Conservation (phyloP, 2,329 filamentous ascomycete genomes). For the Knoxdaviesia proteae region DNA sequence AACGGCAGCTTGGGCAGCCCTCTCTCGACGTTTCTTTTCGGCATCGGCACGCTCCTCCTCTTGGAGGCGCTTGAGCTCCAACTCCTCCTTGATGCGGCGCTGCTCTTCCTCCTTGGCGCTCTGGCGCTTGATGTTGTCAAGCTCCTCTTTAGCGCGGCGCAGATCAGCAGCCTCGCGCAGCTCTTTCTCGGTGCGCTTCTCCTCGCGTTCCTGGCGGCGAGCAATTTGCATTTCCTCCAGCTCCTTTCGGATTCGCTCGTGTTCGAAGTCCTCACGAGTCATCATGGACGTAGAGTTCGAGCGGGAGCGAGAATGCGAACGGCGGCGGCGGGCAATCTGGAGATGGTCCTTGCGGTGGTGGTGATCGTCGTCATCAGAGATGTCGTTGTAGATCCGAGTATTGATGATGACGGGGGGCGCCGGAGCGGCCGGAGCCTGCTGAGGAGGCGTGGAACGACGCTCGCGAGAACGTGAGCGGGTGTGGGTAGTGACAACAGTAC, state of each 20-base stretch:
- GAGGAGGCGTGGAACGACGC: slow-evolving; percentile 18
- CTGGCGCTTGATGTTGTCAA: slow-evolving; percentile 23
- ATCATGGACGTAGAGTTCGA: slow-evolving; percentile 16
- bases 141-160: slow-evolving; percentile 22
- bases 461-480: slow-evolving; percentile 25
- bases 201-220: slow-evolving; percentile 10
- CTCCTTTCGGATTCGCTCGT: slow-evolving; percentile 18
- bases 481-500: slow-evolving; percentile 18
- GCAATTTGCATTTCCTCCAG: slow-evolving; percentile 23
- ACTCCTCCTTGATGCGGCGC: slow-evolving; percentile 28
- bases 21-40: slow-evolving; percentile 21
- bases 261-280: slow-evolving; percentile 21
- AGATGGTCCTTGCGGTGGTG: slow-evolving; percentile 9
- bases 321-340: slow-evolving; percentile 10
- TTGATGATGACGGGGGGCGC: slow-evolving; percentile 33
- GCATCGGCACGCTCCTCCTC: slow-evolving; percentile 23
- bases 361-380: slow-evolving; percentile 21
- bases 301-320: slow-evolving; percentile 15
- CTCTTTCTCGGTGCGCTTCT: slow-evolving; percentile 15
- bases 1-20: slow-evolving; percentile 27
- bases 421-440: slow-evolving; percentile 10
- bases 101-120: slow-evolving; percentile 27
- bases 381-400: slow-evolving; percentile 30
- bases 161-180: slow-evolving; percentile 23
- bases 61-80: slow-evolving; percentile 25